These are phyloP conservation scores for Stereum hirsutum DNA, from an alignment of 1,284 basidiomycete genomes.

Conservation along the genomic window DNA sequence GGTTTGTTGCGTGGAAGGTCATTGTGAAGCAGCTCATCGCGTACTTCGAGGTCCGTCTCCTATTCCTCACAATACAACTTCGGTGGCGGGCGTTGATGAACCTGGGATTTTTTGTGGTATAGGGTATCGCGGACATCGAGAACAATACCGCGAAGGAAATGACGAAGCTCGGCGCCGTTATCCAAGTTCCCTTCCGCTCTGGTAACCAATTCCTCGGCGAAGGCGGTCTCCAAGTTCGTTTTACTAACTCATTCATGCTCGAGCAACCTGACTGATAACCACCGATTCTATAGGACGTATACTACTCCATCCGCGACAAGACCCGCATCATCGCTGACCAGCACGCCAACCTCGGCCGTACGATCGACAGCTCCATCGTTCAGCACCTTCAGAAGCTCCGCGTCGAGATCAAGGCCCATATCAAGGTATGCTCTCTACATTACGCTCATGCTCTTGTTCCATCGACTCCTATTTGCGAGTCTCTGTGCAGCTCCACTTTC, in stretches of 20 bases:
- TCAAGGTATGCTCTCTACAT: constrained; percentile 48
- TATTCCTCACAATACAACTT: not conserved
- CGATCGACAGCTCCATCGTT: constrained; percentile 95
- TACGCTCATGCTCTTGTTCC: not conserved
- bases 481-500: not conserved
- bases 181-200: constrained; percentile 94
- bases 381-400: constrained; percentile 95
- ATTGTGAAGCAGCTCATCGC: constrained; percentile 94
- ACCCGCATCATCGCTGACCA: constrained; percentile 93
- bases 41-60: constrained; percentile 56
- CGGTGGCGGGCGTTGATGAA: not conserved
- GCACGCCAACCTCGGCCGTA: constrained; percentile 93
- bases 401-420: constrained; percentile 94
- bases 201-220: constrained; percentile 96
- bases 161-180: constrained; percentile 93
- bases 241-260: not conserved
- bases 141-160: constrained; percentile 93
- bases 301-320: constrained; percentile 91
- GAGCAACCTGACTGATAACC: constrained; percentile 3
- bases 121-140: constrained; percentile 92
- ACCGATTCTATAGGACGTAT: constrained; percentile 68
- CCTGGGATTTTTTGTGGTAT: constrained; percentile 25
- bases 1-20: constrained; percentile 88
- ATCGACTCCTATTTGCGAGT: too few relatives aligned
- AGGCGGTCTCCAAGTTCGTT: constrained; percentile 55